Evolutionary conservation across 2,329 filamentous ascomycete genomes (phyloP), one percentile per base, ranked within the genome.

Genomic region (Aspergillus intermedius): DNA sequence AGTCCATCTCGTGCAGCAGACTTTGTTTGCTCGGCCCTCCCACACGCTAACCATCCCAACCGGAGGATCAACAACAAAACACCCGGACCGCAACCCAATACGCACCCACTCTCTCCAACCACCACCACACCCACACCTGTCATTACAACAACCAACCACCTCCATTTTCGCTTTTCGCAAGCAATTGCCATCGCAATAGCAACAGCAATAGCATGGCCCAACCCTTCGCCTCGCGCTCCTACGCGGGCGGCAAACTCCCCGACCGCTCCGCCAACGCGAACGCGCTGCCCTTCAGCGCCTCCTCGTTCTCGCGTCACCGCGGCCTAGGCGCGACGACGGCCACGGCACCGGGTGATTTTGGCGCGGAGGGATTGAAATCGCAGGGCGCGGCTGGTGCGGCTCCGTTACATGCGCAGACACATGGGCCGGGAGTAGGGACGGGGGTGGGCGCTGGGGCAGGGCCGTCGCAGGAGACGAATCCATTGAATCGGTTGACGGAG

Each of bases 401-500:
- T 55, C 72, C 63, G 55, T 68, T 60, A 54, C 68, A 60, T 64
- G 67, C 60, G 51, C 69, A 62, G 60, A 58, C 58, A 62, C 77
- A 64, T 60, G 25, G 25, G 25, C 25, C 25, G 3, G 25, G 25
- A 4, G 9, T 9, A 9, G 25, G 25, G 25, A 10, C 25, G 25
- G 10, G 25, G 2, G 10, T 12, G 3, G 25, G 25, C 4, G n/a
- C 34, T 17, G 34, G 34, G n/a, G 34, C n/a, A n/a, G 69, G 57
- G 56, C 72, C 64, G 65, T 73, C 61, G 65, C 73, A 65, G 62
- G 71, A 64, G 66, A 68, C 60, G 57, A 80, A 66, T 66, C 72
- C 73, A 32, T 61, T 83, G 43, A 77, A 74, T 44, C 71, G 77
- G 40, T 68, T 97, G 57, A 85, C 83, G 17, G 91, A 96, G 63